Evolutionary conservation across 169 alveolate species (phyloP), one percentile per base, ranked within the genome.

Genomic region (Cryptosporidium muris): DNA sequence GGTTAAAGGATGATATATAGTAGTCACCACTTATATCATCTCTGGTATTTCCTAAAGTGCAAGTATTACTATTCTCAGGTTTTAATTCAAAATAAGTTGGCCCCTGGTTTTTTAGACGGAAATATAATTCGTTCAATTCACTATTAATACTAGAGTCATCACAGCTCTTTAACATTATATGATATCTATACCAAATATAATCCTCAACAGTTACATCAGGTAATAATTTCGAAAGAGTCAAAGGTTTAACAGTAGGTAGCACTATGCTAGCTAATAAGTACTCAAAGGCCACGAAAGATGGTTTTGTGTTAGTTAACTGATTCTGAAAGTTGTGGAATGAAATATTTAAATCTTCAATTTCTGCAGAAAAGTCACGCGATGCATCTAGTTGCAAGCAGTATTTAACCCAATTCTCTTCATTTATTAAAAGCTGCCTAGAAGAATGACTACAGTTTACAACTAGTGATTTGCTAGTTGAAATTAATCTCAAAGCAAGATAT

Each of bases 131-230:
- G 36, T 36, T 45, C 6, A 74, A 25, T 34, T 74, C 85, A 14
- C 43, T 74, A 34, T 66, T 58, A 43, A 68, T 58, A n/a, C 51
- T 68, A 6, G 14, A 58, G 14, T 74, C 85, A 34, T 74, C 85
- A 54, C 60, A 58, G n/a, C 74, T 43, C 62, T 74, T 74, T 7
- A 74, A 62, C 16, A 74, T 74, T 43, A 74, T 74, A 34, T 74
- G 85, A 60, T 58, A 64, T 9, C 60, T 66, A 25, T 74, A 74
- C 85, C 85, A 74, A 74, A 74, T 49, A 60, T 74, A 74, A 36
- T 74, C 85, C 34, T 74, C 85, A 34, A 60, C n/a, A 11, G 40
- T 58, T 5, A 51, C 36, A 38, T 58, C 60, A 5, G 85, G 85
- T 43, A 74, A 56, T 3, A 74, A 36, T 43, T 62, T 74, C 68